phyloP scores from a whole-genome alignment of 495 filamentous ascomycete species.

The Xylaria bambusicola region DNA sequence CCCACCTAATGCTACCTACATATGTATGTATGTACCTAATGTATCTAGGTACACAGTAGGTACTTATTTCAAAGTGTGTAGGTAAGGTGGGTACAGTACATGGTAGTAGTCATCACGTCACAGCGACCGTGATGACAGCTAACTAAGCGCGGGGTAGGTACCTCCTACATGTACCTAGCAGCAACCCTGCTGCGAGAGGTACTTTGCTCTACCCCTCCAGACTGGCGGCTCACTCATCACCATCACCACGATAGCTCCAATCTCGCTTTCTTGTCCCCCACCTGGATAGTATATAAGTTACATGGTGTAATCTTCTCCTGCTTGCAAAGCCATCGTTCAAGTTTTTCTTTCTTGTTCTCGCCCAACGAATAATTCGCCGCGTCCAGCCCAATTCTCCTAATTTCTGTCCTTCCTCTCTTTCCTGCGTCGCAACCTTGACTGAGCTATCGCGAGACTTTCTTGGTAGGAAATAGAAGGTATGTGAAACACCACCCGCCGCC shows the following conservation, averaged over 20 bases:
- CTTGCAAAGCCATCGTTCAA: neutral
- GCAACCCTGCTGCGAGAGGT: too few species aligned
- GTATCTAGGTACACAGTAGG: neutral
- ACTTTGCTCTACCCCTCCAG: constrained; percentile 4
- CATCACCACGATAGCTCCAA: neutral
- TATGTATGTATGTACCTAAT: too few species aligned
- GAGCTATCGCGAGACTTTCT: constrained; percentile 6
- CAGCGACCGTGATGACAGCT: neutral
- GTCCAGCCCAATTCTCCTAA: neutral
- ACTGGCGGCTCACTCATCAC: constrained; percentile 8
- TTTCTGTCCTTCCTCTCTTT: neutral
- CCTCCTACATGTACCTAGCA: too few species aligned
- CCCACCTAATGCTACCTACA: too few species aligned
- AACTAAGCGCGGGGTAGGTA: constrained; percentile 11
- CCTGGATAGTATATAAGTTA: constrained; percentile 1
- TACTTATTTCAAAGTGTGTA: too few species aligned
- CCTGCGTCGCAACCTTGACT: neutral
- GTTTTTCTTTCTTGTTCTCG: neutral
- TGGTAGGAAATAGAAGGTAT: constrained; percentile 7
- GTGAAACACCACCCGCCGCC: neutral
- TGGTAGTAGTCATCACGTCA: neutral
- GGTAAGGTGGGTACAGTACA: neutral
- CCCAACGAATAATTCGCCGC: too few species aligned
- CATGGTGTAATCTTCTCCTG: neutral
- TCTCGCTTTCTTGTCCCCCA: neutral